These are phyloP conservation scores for Dendrocalamus sinicus DNA, from an alignment of 176 grass and related monocot species.

Conservation along the genomic window DNA sequence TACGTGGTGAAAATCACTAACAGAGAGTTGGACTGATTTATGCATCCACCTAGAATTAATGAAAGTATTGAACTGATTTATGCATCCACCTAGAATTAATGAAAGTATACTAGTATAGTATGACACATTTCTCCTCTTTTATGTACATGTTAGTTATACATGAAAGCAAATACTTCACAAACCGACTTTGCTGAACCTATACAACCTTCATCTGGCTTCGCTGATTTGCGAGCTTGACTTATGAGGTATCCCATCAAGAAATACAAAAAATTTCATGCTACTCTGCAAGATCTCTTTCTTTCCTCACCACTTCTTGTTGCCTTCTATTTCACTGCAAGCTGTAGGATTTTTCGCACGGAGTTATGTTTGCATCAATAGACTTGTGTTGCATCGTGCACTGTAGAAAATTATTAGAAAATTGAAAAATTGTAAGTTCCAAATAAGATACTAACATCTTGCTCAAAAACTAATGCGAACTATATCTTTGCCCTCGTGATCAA, in stretches of 20 bases:
- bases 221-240: background rate
- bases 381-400: background rate
- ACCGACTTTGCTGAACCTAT: background rate
- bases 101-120: background rate
- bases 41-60: background rate
- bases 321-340: background rate
- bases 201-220: background rate
- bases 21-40: background rate
- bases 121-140: background rate
- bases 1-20: background rate
- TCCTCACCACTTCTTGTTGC: background rate
- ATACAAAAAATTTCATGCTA: background rate
- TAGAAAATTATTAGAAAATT: background rate
- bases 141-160: no score
- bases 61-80: background rate
- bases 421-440: background rate
- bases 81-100: background rate
- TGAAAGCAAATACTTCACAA: background rate
- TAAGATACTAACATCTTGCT: conserved; percentile 9
- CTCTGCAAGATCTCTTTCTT: background rate
- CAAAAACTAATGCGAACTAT: background rate
- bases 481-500: conserved; percentile 14
- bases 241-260: background rate
- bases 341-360: background rate
- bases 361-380: background rate